Conservation (phyloP, 371 early-diverging fungal species). For the Actinomortierella wolfii region DNA sequence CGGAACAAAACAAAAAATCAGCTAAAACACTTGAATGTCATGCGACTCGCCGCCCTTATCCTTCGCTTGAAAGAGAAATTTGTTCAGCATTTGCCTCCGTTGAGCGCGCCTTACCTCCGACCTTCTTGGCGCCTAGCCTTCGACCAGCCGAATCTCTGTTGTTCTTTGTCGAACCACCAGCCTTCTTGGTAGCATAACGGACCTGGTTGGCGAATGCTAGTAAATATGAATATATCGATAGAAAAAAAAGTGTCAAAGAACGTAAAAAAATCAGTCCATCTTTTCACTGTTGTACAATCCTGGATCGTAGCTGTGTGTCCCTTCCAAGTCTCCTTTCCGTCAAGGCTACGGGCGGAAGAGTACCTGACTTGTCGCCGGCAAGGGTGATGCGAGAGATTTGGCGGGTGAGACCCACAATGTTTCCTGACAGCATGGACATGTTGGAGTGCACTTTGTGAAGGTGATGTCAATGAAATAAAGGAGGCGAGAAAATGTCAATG, state of each 20-base stretch:
- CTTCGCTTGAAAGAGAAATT: too few relatives aligned
- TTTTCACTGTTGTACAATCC: not conserved
- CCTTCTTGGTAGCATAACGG: conserved; percentile 91
- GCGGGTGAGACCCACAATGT: conserved; percentile 38
- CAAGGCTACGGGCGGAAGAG: not conserved
- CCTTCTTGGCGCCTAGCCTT: conserved; percentile 91
- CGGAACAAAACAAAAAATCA: not conserved
- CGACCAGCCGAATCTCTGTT: conserved; percentile 94
- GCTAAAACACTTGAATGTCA: too few relatives aligned
- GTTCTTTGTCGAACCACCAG: conserved; percentile 93
- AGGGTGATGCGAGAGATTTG: conserved; percentile 26
- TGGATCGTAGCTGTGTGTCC: not conserved
- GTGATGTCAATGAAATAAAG: too few relatives aligned
- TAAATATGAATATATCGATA: not conserved
- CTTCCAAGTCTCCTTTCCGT: not conserved
- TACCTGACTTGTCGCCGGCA: conserved; percentile 41
- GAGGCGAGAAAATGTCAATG: too few relatives aligned
- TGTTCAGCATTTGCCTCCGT: too few relatives aligned
- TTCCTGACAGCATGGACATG: conserved; percentile 35
- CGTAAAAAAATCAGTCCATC: not conserved
- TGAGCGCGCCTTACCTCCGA: conserved; percentile 64
- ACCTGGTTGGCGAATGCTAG: conserved; percentile 61
- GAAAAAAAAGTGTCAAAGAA: not conserved
- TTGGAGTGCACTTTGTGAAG: not conserved
- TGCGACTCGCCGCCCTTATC: too few relatives aligned